These are phyloP conservation scores for Eucalyptus sideroxylon DNA, from an alignment of 345 rosid species.

Conservation along the genomic window DNA sequence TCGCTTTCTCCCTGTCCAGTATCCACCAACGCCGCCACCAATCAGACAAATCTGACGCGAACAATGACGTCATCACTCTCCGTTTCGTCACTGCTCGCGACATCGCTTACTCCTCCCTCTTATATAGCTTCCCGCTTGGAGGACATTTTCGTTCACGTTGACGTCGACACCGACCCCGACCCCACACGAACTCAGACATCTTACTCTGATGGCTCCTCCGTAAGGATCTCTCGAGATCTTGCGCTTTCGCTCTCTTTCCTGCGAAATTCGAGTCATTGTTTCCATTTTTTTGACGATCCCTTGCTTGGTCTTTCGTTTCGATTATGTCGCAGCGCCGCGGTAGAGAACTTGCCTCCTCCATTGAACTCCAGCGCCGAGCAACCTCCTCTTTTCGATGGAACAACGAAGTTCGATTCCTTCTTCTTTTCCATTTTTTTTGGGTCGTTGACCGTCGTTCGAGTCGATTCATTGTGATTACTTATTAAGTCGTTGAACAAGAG, in stretches of 20 bases:
- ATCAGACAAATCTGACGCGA: neutral
- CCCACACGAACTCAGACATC: neutral
- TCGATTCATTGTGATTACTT: neutral
- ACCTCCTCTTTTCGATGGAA: conserved; percentile 71
- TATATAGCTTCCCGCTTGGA: neutral
- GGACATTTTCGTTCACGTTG: neutral
- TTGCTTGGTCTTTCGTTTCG: neutral
- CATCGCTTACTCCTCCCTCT: neutral
- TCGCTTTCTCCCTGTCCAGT: too few relatives aligned
- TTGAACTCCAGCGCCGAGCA: conserved; percentile 40
- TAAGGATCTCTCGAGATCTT: neutral
- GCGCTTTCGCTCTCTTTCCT: neutral
- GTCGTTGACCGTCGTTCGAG: neutral
- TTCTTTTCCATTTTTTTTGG: neutral
- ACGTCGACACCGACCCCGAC: too few relatives aligned
- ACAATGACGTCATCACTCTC: neutral
- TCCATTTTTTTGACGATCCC: neutral
- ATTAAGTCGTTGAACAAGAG: neutral
- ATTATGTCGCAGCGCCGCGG: conserved; percentile 1
- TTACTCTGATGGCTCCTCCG: conserved; percentile 13
- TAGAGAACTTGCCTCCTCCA: conserved; percentile 34
- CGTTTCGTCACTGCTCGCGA: neutral
- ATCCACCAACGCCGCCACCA: neutral
- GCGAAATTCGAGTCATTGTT: neutral
- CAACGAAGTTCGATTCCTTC: conserved; percentile 30